Conservation (phyloP, 371 early-diverging fungal genomes). For the Mucor indicus region DNA sequence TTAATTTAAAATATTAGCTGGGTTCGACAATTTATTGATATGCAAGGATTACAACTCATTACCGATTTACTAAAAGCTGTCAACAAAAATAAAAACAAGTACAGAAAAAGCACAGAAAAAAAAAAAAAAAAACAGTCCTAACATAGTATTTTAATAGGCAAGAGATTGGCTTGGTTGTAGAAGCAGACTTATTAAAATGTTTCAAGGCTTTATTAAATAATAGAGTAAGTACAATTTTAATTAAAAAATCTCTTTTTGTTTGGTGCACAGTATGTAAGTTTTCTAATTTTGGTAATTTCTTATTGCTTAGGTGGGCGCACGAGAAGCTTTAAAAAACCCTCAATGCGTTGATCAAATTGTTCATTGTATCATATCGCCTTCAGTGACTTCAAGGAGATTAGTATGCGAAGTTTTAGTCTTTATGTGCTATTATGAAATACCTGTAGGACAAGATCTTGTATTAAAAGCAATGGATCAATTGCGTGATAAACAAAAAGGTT, state of each 20-base stretch:
- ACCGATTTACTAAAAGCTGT: constrained; percentile 58
- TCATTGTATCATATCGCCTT: constrained; percentile 73
- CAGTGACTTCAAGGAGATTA: constrained; percentile 67
- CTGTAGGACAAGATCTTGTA: constrained; percentile 72
- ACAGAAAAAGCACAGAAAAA: no score
- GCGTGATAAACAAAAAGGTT: constrained; percentile 51
- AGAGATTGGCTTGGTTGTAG: constrained; percentile 64
- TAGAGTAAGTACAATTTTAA: no score
- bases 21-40: constrained; percentile 70
- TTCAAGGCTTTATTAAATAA: constrained; percentile 77
- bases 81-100: constrained; percentile 47
- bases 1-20: constrained; percentile 32
- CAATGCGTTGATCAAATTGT: constrained; percentile 70
- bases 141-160: constrained; percentile 34
- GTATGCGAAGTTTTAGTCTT: constrained; percentile 82
- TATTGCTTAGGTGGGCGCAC: constrained; percentile 64
- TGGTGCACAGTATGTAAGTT: background rate
- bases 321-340: constrained; percentile 71
- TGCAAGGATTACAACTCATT: constrained; percentile 64
- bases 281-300: constrained; percentile 1
- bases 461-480: constrained; percentile 67
- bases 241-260: background rate
- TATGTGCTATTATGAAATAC: constrained; percentile 76
- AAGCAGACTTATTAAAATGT: constrained; percentile 77
- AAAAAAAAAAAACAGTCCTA: background rate